Base-by-base conservation (phyloP, 2,329 filamentous ascomycete species). In the Colletotrichum tanaceti region DNA sequence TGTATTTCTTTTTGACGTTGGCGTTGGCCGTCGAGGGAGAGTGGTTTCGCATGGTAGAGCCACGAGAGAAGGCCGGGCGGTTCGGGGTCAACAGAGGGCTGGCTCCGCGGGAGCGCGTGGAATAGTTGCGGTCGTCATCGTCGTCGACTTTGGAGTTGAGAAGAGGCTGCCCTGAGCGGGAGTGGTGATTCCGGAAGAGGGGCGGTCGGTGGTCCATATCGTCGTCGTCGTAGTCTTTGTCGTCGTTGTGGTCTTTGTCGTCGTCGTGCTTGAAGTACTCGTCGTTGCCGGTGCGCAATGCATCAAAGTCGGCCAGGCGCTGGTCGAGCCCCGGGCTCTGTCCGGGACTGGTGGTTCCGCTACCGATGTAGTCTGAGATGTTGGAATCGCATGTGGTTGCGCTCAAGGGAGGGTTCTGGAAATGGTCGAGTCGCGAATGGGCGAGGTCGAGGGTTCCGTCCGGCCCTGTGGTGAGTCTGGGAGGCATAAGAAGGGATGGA, bases 41-140 rank as follows among this genome's bases (percentile, higher is more conserved):
- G n/a, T 93, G 92, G 76, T 91, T 94, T 75, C 91, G 89, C 81
- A 97, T 90, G 14, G 91, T 91, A 49, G 90, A 91, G 65, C 87
- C 84, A 64, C 88, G 84, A 38, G 70, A 73, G 58, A 82, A 75
- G 54, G 75, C 71, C 38, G 75, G 70, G 9, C 72, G 68, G 55
- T 50, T 65, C 39, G 57, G 52, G 47, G 53, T 70, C 58, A 72
- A 59, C 57, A 72, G 64, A 22, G 70, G 70, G 39, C 69, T 71
- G 13, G 47, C 63, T 28, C 64, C 68, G 7, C 70, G 59, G 4
- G 64, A 70, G 28, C 63, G 63, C 59, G 63, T 70, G 41, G 63
- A 58, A 68, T 70, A 70, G 28, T 52, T 58, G 41, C 73, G 73
- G 50, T 73, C 68, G 49, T 73, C 70, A 28, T 75, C 73, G 41